Conservation (phyloP, 805 yeast genomes). For the Cyberlindnera mycetangii region DNA sequence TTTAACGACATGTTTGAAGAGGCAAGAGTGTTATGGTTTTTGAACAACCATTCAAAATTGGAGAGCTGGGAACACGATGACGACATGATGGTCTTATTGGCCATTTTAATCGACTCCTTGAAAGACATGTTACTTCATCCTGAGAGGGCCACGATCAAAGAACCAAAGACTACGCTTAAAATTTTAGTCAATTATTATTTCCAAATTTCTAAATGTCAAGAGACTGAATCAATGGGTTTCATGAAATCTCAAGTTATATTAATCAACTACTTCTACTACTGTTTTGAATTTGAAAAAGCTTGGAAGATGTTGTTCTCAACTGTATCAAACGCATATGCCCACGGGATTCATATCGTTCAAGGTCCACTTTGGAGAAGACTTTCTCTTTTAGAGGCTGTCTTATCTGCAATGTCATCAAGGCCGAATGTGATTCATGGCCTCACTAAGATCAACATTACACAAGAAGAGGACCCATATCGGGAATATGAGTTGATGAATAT, state of each 20-base stretch:
- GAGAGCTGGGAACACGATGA: conserved; percentile 20
- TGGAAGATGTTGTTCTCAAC: conserved; percentile 24
- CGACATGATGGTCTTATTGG: conserved; percentile 18
- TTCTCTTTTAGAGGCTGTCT: conserved; percentile 18
- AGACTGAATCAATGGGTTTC: conserved; percentile 14
- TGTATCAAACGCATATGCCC: conserved; percentile 22
- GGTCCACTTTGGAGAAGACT: conserved; percentile 24
- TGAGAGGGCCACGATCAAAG: conserved; percentile 1
- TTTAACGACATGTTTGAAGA: conserved; percentile 19
- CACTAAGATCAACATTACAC: conserved; percentile 5
- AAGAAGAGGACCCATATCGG: conserved; percentile 12
- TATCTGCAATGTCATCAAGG: conserved; percentile 20
- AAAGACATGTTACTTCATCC: conserved; percentile 14
- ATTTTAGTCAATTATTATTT: conserved; percentile 16
- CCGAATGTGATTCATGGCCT: conserved; percentile 20
- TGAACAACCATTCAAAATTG: conserved; percentile 10
- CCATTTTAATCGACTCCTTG: conserved; percentile 21
- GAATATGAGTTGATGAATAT: conserved; percentile 21
- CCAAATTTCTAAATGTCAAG: conserved; percentile 20
- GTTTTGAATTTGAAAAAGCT: conserved; percentile 17
- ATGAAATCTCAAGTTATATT: conserved; percentile 23
- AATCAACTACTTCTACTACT: conserved; percentile 20
- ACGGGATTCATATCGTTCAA: conserved; percentile 21
- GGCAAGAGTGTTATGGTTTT: conserved; percentile 10
- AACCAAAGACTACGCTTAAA: conserved; percentile 3